Percentiles rank a stretch among this genome's conserved stretches.
Conservation (phyloP, 768 basidiomycete genomes). For the Mycena vulgaris region DNA sequence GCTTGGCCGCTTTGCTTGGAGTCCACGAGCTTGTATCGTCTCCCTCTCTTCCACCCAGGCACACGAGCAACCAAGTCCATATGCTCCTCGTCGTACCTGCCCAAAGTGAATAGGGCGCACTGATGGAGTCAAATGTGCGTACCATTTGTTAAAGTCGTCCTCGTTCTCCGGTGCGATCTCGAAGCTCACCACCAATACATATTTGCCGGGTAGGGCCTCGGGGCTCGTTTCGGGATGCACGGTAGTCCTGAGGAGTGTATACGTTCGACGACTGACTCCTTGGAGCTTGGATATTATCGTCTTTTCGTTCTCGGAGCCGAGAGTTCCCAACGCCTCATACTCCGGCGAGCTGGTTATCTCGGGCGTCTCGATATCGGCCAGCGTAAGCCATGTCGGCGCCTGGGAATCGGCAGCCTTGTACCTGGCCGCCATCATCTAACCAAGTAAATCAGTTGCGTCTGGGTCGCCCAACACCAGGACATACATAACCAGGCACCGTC, state of each 20-base stretch:
- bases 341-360: too few species aligned
- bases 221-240: conserved; percentile 23
- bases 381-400: conserved; percentile 42
- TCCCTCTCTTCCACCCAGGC: conserved; percentile 49
- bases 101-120: not conserved
- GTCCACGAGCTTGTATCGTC: conserved; percentile 49
- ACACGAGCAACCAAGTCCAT: conserved; percentile 44
- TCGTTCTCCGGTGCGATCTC: conserved; percentile 42
- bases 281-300: conserved; percentile 42
- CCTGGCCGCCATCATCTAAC: conserved; percentile 41
- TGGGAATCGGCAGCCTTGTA: conserved; percentile 48
- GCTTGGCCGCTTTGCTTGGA: conserved; percentile 34
- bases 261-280: conserved; percentile 46
- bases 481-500: not conserved
- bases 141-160: conserved; percentile 53
- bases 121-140: not conserved
- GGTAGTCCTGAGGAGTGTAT: conserved; percentile 38
- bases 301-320: conserved; percentile 20
- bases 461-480: not conserved
- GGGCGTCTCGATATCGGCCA: conserved; percentile 49
- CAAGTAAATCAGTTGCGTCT: not conserved
- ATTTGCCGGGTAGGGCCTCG: conserved; percentile 39
- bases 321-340: too few species aligned
- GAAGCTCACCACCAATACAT: conserved; percentile 41
- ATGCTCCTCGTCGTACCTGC: conserved; percentile 52